Base-by-base conservation (phyloP, 2,329 filamentous ascomycete genomes). In the Lachnellula willkommii region DNA sequence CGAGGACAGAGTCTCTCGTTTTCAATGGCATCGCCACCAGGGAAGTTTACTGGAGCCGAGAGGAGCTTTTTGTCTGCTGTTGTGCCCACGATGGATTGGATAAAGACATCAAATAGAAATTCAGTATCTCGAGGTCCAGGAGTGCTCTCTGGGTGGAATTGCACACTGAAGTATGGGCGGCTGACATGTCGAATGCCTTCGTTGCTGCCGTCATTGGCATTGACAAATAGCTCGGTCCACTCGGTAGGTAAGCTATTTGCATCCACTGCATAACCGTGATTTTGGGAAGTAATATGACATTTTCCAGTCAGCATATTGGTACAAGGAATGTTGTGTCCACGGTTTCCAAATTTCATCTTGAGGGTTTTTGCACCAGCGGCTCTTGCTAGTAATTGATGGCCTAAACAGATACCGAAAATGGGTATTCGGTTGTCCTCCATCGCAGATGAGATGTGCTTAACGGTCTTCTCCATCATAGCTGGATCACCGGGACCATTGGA, bases 291-390 rank as follows among this genome's bases (percentile, higher is more conserved):
- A 71, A 99, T 99, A 76, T 99, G 93, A 73, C 94, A 99, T 76
- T 91, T 91, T 66, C 94, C 94, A 46, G 93, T 95, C 63, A 97
- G 79, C 81, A 96, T 82, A 75, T 89, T 96, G 11, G 93, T 97
- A 79, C 92, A 96, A 46, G 94, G 94, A 68, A 99, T 97, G 76
- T 99, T 99, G 79, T 95, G 90, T 45, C 93, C 94, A 68, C 94
- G 90, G 77, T 99, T 99, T 77, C 94, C 94, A 69, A 96, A 99
- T 81, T 97, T 97, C 90, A 99, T 95, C 80, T 99, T 99, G 68
- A 81, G 74, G 0, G 94, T 97, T 47, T 79, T 79, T 47, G 92
- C 93, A 54, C 93, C 93, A 35, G 91, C 85, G 56, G 93, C 91
- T 65, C 91, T 83, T 53, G 93, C 91, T 52, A 97, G 84, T 64